Base-by-base conservation (phyloP, 306 rosid genomes). In the Lathyrus tuberosus region DNA sequence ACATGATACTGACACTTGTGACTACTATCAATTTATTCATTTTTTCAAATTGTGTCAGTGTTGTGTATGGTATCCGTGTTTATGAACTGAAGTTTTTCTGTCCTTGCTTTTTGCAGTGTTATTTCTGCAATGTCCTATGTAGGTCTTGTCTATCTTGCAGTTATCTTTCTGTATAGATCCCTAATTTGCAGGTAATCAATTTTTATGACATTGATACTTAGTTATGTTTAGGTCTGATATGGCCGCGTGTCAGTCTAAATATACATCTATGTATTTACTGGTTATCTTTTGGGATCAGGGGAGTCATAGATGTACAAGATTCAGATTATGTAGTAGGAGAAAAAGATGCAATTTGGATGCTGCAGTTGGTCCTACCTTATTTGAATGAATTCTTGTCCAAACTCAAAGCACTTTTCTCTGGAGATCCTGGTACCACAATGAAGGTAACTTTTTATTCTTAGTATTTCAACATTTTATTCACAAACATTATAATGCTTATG, bases 351-450 rank as follows among this genome's bases (percentile, higher is more conserved):
- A 78, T 80, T 37, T 90, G 98, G 95, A 76, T 92, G 48, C 72
- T 87, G 7, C 86, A 73, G 81, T 75, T 87, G 68, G 54, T 90
- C 10, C 91, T 90, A 11, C 98, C 98, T 56, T 90, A 79, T 81
- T 69, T 90, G 35, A 92, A 92, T 76, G 91, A 92, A 80, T 84
- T 83, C 8, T 72, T 88, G 22, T 75, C 81, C 65, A 90, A 86
- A 87, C 79, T 90, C 40, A 92, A 84, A 72, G 93, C 93, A 43
- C 79, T 92, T 59, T 90, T 92, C 70, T 87, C 90, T 75, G 98
- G 98, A 77, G 96, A 90, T 67, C 96, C 98, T 26, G 81, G 91
- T 2, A 86, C 93, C 30, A 92, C 98, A 78, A 86, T 92, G 58
- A 92, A 84, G 98, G 98, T 92, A 43, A 76, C 49, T 42, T 18